Conservation (phyloP, 2,329 filamentous ascomycete genomes). For the Apiospora koreana region DNA sequence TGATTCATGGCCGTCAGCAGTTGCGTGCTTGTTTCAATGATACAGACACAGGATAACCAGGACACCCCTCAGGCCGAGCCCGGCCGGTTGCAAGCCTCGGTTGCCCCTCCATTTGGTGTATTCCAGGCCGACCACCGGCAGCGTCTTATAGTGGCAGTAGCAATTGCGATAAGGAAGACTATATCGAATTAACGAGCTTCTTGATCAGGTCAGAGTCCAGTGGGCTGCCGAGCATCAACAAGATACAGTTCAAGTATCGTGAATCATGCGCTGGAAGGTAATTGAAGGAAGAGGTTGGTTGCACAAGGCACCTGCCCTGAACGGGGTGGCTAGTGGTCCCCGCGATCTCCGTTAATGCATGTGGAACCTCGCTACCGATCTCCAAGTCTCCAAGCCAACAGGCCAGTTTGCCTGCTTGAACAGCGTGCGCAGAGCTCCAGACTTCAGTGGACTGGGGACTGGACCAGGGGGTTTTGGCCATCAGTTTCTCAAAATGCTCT, state of each 20-base stretch:
- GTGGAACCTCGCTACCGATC: conserved; percentile 5
- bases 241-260: background rate
- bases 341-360: conserved; percentile 3
- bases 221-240: background rate
- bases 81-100: background rate
- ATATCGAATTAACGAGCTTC: background rate
- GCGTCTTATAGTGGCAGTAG: background rate
- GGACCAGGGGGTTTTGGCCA: background rate
- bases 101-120: background rate
- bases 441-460: background rate
- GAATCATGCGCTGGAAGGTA: background rate
- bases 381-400: background rate
- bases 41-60: background rate
- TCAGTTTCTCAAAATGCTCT: background rate
- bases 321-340: background rate
- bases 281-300: no score
- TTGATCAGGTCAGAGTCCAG: background rate
- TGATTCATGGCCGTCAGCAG: background rate
- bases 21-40: background rate
- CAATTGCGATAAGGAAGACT: background rate
- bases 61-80: background rate
- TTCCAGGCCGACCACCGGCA: background rate
- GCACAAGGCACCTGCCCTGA: background rate
- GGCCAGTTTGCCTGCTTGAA: background rate
- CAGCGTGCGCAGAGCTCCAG: background rate